Percentiles rank a stretch among this genome's conserved stretches.
Evolutionary conservation across 2,329 filamentous ascomycete species (phyloP).

Genomic region (Cytospora paraplurivora): DNA sequence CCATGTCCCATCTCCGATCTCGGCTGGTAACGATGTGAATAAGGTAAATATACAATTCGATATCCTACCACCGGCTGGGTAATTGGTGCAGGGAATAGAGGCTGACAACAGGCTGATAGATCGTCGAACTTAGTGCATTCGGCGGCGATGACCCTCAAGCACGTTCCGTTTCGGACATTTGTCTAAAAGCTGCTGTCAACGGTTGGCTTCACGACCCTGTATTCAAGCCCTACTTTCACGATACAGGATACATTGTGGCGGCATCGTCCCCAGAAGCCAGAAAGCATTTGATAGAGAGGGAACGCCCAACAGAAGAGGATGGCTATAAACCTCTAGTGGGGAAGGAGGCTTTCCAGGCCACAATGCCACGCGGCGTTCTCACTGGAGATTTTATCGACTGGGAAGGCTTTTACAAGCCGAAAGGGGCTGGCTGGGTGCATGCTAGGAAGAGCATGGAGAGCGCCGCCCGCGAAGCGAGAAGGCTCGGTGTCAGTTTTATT

Average conservation of each 20-base stretch:
- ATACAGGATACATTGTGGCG: slow-evolving; percentile 46
- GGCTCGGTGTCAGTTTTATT: slow-evolving; percentile 50
- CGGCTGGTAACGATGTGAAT: background rate
- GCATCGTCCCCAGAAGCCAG: slow-evolving; percentile 28
- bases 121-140: background rate
- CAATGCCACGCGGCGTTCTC: slow-evolving; percentile 54
- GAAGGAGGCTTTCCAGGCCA: slow-evolving; percentile 48
- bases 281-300: slow-evolving; percentile 26
- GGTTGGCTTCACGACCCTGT: slow-evolving; percentile 47
- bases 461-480: slow-evolving; percentile 46
- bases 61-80: background rate
- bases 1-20: background rate
- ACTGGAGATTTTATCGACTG: slow-evolving; percentile 52
- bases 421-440: slow-evolving; percentile 55
- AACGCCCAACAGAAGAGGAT: slow-evolving; percentile 30
- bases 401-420: slow-evolving; percentile 50
- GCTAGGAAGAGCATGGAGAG: slow-evolving; percentile 51
- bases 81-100: background rate
- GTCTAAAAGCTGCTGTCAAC: slow-evolving; percentile 41
- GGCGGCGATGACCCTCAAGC: background rate
- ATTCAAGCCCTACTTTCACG: slow-evolving; percentile 47
- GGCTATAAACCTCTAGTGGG: slow-evolving; percentile 40
- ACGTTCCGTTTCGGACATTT: background rate
- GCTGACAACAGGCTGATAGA: background rate
- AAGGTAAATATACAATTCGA: background rate